Evolutionary conservation across 495 filamentous ascomycete species (phyloP), one percentile per base, ranked within the genome.

Genomic region (Penicillium cinerascens): DNA sequence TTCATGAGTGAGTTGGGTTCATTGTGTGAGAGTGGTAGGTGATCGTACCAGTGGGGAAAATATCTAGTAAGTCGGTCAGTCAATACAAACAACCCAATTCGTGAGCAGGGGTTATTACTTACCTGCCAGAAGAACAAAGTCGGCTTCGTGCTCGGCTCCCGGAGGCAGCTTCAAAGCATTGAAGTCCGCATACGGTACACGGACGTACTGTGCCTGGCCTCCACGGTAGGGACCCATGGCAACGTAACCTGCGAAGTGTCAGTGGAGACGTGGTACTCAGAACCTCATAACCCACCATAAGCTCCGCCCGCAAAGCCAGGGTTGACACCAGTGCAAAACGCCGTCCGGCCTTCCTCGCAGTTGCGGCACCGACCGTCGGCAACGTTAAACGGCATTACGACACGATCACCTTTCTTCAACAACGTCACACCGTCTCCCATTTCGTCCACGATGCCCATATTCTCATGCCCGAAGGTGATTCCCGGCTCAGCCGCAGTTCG

Each of bases 351-450:
- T 37, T 82, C 78, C 49, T 82, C 80, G 47, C 81, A 82, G 55
- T 84, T 84, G 10, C 69, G 66, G 61, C 78, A 84, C 11, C 79
- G 73, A 2, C 80, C 79, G 56, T 83, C 79, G 0, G 77, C 79
- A 6, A 82, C 79, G 47, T 83, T 81, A 64, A 82, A 83, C 0
- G 80, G 79, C 61, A 83, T 71, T 0, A 83, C 79, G 1, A 81
- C 76, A n/a, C 78, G 69, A 52, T 81, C 75, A 0, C 78, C 77
- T 48, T 76, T 76, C 52, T 78, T 73, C 53, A 79, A 55, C 15
- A 75, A 59, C 35, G 77, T 76, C 7, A 81, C 76, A 5, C 74
- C 78, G 2, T 67, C 48, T 1, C 79, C 77, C 1, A 74, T 55
- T 39, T 78, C 70, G 25, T 65, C 61, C 5, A 72, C 70, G 27